Evolutionary conservation across 441 rosid species (phyloP), one percentile per base, ranked within the genome.

Genomic region (Populus trichocarpa): DNA sequence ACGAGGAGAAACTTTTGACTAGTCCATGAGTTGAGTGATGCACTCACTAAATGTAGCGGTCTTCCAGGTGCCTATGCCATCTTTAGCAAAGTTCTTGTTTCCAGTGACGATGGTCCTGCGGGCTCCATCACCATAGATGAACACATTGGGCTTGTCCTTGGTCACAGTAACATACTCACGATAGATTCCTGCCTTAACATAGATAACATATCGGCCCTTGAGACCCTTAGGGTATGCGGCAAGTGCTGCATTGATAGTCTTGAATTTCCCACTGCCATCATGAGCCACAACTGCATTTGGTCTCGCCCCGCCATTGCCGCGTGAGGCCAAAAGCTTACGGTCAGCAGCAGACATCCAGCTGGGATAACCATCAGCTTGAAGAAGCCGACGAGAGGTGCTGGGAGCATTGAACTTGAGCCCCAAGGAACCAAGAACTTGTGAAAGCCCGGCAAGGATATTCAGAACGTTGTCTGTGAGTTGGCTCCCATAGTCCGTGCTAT

Each of bases 401-500:
- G 81, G 76, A 42, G 8, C 22, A 46, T 69, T 71, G 18, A 82
- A 6, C n/a, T 74, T 63, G 68, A 88, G 76, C 13, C 86, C 82
- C 77, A 89, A 82, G 13, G 82, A 71, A n/a, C 75, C 70, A 23
- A 91, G 86, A 72, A 89, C 82, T 0, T 82, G 33, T 16, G 81
- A 69, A 61, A 89, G 69, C 67, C 81, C 82, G 2, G 80, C 81
- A 38, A 89, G 73, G 71, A 89, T 85, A 14, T 85, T 83, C 25
- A 90, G 80, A 53, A 88, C 90, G 35, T 91, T 93, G 72, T 87
- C 59, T 0, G 90, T 86, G 65, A 87, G 83, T 30, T 87, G 33
- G 57, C 82, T 87, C 71, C 88, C 82, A 57, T 73, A 72, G 11
- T 66, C 53, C 59, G 77, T 81, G 68, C 83, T 83, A 14, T 83